Base-by-base conservation (phyloP, 345 rosid species). In the Gossypium bickii region DNA sequence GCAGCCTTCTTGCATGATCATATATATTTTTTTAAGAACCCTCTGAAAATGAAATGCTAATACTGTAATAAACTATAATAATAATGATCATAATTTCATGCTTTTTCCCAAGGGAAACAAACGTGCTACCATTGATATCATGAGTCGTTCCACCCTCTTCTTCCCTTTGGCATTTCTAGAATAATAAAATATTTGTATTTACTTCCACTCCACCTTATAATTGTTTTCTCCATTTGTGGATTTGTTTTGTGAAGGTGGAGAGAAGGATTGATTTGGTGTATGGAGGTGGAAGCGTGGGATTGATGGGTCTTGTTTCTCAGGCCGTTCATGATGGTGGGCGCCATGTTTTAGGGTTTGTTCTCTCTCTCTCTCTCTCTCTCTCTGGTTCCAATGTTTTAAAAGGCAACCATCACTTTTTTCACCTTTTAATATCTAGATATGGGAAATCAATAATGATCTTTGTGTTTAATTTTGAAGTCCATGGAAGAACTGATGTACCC, bases 291-390 rank as follows among this genome's bases (percentile, higher is more conserved):
- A 92, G 97, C 92, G 91, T 92, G 87, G 98, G 98, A 60, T 86
- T 93, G 81, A 93, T 93, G 98, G 98, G 97, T 80, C 94, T 93
- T 73, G 94, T 93, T 81, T 93, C 98, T 84, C 98, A 93, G 78
- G 97, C 93, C 45, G 98, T 92, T 88, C 96, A 90, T 92, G 92
- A 89, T 92, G 98, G 96, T 71, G 98, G 97, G 79, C 97, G 98
- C 81, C 98, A 92, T 87, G 98, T 93, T 84, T 83, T 93, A 88
- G 96, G 98, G 98, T 92, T 87, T 83, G 90, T 76, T 67, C 75
- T 76, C 79, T 79, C 79, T 76, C 77, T 60, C 72, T 55, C n/a
- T n/a, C n/a, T n/a, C 66, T 70, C 67, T 48, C 66, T 59, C 56
- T 73, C 20, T 67, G 77, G 71, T 69, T 78, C 76, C 65, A 62